Percentiles rank a stretch among this genome's conserved stretches.
These are phyloP conservation scores for Phytophthora pinifolia DNA, from an alignment of 352 stramenopile species.

Conservation along the genomic window DNA sequence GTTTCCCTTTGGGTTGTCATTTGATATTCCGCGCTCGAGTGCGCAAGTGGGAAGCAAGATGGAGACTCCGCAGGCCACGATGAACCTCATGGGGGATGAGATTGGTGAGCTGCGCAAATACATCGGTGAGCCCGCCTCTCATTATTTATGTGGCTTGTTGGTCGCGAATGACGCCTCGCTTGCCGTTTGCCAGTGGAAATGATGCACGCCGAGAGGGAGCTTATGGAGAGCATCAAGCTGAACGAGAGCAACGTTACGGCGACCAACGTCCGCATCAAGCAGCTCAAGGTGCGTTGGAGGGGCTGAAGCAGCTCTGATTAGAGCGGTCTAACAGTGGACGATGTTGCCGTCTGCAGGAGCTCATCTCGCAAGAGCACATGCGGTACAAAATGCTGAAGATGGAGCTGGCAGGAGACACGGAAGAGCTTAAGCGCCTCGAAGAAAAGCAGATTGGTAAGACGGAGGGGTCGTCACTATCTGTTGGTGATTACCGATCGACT, in stretches of 20 bases:
- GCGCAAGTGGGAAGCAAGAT: constrained; percentile 12
- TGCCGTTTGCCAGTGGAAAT: constrained; percentile 54
- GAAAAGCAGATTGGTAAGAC: constrained; percentile 44
- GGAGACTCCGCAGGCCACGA: constrained; percentile 9
- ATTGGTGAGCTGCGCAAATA: constrained; percentile 68
- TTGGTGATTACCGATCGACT: not conserved
- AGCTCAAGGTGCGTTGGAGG: constrained; percentile 47
- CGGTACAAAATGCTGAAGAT: constrained; percentile 41
- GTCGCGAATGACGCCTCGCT: not conserved
- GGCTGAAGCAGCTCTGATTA: not conserved
- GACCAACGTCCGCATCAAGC: constrained; percentile 47
- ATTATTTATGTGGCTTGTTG: not conserved
- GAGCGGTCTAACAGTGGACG: not conserved
- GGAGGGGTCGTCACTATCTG: not conserved
- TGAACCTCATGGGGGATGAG: constrained; percentile 31
- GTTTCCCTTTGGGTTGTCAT: constrained; percentile 32
- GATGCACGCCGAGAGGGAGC: constrained; percentile 78
- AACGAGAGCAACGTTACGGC: constrained; percentile 52
- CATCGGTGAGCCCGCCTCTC: constrained; percentile 41
- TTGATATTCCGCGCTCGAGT: constrained; percentile 25
- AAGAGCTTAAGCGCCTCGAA: constrained; percentile 40
- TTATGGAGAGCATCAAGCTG: constrained; percentile 68
- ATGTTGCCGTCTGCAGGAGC: constrained; percentile 25
- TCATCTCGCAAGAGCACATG: constrained; percentile 40
- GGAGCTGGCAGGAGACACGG: constrained; percentile 25